A percentile compares a stretch with the other conserved stretches of the same genome.
These are phyloP conservation scores for Nelumbo lutea DNA, from an alignment of 164 flowering plant species.

Conservation along the genomic window DNA sequence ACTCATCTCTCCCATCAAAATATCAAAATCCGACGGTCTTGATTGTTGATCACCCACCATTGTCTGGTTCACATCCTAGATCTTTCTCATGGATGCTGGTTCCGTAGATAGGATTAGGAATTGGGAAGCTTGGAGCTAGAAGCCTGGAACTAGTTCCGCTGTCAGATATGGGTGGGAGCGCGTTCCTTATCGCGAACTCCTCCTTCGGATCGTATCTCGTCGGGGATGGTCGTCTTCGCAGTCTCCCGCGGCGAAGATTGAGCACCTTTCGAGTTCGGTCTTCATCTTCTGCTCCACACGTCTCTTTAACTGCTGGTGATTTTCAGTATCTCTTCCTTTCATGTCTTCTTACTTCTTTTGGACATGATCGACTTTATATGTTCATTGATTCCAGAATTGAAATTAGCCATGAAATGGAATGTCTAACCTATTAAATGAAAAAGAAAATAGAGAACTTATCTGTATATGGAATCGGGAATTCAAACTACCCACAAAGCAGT, in stretches of 20 bases:
- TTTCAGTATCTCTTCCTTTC: not conserved
- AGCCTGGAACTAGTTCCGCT: not conserved
- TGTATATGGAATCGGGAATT: not conserved
- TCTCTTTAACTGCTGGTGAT: constrained; percentile 26
- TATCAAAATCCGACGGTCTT: too few species aligned
- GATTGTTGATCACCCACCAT: too few species aligned
- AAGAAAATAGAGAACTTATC: not conserved
- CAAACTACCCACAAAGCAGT: not conserved
- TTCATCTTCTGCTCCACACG: constrained; percentile 28
- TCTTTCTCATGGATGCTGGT: too few species aligned
- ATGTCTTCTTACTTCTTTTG: not conserved
- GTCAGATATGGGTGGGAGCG: constrained; percentile 15
- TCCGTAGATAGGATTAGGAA: too few species aligned
- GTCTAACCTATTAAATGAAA: not conserved
- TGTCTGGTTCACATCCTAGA: too few species aligned
- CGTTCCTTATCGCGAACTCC: constrained; percentile 6
- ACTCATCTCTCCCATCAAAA: too few species aligned
- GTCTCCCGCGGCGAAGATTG: not conserved
- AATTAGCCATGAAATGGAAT: not conserved
- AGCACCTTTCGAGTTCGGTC: constrained; percentile 18
- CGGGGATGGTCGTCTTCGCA: constrained; percentile 1
- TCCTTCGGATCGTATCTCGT: not conserved
- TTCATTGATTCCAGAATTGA: not conserved
- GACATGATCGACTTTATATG: not conserved
- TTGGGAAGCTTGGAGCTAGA: too few species aligned